These are phyloP conservation scores for Petunia secreta DNA, from an alignment of 257 asterid genomes.

Conservation along the genomic window DNA sequence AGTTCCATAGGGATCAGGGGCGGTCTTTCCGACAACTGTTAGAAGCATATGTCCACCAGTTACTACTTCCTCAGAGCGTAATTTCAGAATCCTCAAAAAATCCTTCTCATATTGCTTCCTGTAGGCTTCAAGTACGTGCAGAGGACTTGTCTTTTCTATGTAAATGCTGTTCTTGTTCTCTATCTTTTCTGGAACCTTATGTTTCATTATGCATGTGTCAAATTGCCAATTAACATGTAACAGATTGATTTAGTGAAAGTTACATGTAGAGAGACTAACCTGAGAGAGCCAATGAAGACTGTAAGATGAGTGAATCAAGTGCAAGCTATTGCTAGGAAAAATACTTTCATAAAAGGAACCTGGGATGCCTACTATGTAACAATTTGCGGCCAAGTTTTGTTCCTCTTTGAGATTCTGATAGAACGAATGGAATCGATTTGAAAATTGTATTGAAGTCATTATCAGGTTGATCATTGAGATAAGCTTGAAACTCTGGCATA, in stretches of 20 bases:
- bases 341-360: conserved; percentile 45
- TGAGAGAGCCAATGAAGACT: conserved; percentile 57
- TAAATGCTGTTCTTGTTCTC: conserved; percentile 34
- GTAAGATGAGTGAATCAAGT: conserved; percentile 38
- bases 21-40: conserved; percentile 30
- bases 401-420: neutral
- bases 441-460: conserved; percentile 49
- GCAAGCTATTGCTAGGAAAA: conserved; percentile 31
- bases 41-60: conserved; percentile 42
- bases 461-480: conserved; percentile 39
- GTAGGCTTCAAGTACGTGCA: conserved; percentile 37
- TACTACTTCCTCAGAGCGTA: conserved; percentile 39
- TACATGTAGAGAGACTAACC: conserved; percentile 26
- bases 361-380: conserved; percentile 30
- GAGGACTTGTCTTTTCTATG: conserved; percentile 36
- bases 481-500: conserved; percentile 31
- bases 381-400: neutral
- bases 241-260: too few species aligned
- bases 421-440: conserved; percentile 28
- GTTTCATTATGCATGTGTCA: neutral
- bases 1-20: conserved; percentile 22
- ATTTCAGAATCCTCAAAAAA: conserved; percentile 35
- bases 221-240: too few species aligned
- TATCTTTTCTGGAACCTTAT: conserved; percentile 41
- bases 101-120: conserved; percentile 37